These are phyloP conservation scores for Peribolospora kevripleyi DNA, from an alignment of 768 basidiomycete species.

Conservation along the genomic window DNA sequence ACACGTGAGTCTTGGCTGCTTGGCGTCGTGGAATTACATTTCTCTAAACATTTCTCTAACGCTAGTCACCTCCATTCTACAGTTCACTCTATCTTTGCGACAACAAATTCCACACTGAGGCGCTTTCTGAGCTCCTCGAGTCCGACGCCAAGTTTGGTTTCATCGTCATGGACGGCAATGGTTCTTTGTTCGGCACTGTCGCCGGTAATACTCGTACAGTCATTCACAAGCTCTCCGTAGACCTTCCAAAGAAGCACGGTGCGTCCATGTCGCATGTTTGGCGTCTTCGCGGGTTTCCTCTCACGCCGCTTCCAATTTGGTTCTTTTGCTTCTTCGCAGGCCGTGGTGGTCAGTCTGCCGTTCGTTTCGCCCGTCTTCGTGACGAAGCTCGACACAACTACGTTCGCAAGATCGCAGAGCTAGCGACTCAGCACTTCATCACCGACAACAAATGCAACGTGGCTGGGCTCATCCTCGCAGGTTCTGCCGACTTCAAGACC, in stretches of 20 bases:
- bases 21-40: neutral
- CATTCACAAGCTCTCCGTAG: constrained; percentile 93
- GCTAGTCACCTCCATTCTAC: neutral
- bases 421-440: constrained; percentile 92
- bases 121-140: constrained; percentile 82
- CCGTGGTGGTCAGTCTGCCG: constrained; percentile 96
- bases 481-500: constrained; percentile 96
- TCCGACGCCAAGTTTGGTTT: constrained; percentile 95
- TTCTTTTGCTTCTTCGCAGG: constrained; percentile 15
- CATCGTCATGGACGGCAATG: constrained; percentile 99
- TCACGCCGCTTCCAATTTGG: neutral
- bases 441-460: constrained; percentile 97
- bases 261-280: neutral
- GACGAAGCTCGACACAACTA: constrained; percentile 99
- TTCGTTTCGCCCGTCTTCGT: constrained; percentile 97
- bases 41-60: neutral
- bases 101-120: constrained; percentile 99
- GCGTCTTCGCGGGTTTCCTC: neutral
- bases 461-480: constrained; percentile 80
- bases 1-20: constrained; percentile 27
- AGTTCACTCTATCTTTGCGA: constrained; percentile 96
- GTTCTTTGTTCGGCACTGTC: constrained; percentile 81
- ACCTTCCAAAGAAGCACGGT: constrained; percentile 93
- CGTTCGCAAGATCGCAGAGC: constrained; percentile 93
- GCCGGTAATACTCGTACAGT: constrained; percentile 94